A percentile compares a stretch with the other conserved stretches of the same genome.
Evolutionary conservation across 2,329 filamentous ascomycete genomes (phyloP).

Genomic region (Coniochaeta pulveracea): DNA sequence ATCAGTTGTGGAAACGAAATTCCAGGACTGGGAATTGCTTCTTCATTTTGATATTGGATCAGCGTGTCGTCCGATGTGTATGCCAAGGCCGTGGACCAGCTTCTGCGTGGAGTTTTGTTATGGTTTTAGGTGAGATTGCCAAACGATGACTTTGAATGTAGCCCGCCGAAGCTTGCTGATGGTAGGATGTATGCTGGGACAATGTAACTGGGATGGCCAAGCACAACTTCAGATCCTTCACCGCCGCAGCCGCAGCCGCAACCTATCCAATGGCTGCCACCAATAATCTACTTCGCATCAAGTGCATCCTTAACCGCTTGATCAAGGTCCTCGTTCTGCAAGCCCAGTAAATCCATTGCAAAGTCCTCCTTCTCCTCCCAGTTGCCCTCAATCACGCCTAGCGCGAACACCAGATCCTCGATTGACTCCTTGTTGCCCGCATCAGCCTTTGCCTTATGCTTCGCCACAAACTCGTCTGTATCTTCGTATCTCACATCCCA

Average conservation of each 20-base stretch:
- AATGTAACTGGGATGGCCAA: no score
- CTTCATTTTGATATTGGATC: no score
- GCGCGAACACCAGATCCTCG: conserved; percentile 37
- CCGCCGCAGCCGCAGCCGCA: background rate
- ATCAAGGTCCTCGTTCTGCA: conserved; percentile 35
- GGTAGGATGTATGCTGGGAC: no score
- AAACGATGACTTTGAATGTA: no score
- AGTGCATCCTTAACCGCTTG: conserved; percentile 24
- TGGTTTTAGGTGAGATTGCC: no score
- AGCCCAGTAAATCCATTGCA: conserved; percentile 32
- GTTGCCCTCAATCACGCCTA: conserved; percentile 34
- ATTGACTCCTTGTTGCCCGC: conserved; percentile 24
- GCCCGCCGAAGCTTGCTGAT: no score
- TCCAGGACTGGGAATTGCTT: no score
- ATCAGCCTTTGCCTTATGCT: conserved; percentile 24
- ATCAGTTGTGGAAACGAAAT: no score
- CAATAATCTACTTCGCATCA: conserved; percentile 8
- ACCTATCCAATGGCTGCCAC: background rate
- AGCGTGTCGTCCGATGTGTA: no score
- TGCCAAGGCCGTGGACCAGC: no score
- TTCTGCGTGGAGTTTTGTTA: no score
- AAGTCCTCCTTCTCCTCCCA: conserved; percentile 33
- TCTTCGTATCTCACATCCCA: conserved; percentile 21
- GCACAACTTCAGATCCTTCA: no score
- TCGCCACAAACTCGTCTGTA: conserved; percentile 26